Base-by-base conservation (phyloP, 441 rosid species). In the Erodium trifolium region DNA sequence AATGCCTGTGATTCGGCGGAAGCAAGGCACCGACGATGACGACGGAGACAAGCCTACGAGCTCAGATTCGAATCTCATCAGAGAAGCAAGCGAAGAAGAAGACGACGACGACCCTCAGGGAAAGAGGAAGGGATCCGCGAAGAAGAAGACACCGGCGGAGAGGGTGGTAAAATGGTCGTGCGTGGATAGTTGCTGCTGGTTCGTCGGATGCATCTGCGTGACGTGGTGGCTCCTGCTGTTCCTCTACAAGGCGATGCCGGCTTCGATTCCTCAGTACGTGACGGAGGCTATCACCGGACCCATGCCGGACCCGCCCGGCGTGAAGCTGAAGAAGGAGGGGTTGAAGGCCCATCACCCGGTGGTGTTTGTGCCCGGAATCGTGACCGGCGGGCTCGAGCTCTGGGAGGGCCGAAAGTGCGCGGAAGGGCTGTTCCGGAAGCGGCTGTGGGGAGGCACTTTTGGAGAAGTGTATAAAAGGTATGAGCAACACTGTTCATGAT, bases 381-480 rank as follows among this genome's bases (percentile, higher is more conserved):
- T 93, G 29, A 93, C 99, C 0, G 96, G 91, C 0, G 99, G 99
- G 3, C 90, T 93, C 65, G 99, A 91, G 87, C 77, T 93, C 75
- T 93, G 99, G 99, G 96, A 93, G 72, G 99, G 99, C 1, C 87
- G 82, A 4, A 88, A 78, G 5, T 93, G 99, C 31, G 93, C 97
- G 23, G 96, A 89, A 45, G 96, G 93, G 12, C 74, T 93, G 77
- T 93, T 93, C 72, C 75, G 99, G 75, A 91, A 91, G 69, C 82
- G 97, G 16, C 81, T 93, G 72, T 93, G 97, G 99, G 99, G 99
- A 57, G 99, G 99, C 65, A 87, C 93, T 29, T 93, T 93, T 70
- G 93, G 95, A 41, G 99, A 93, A 70, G 92, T 88, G 11, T 88
- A 88, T 69, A 93, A 83, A 77, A 89, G 99, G 97, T 89, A 67